Base-by-base conservation (phyloP, 306 rosid genomes). In the Ammopiptanthus mongolicus region DNA sequence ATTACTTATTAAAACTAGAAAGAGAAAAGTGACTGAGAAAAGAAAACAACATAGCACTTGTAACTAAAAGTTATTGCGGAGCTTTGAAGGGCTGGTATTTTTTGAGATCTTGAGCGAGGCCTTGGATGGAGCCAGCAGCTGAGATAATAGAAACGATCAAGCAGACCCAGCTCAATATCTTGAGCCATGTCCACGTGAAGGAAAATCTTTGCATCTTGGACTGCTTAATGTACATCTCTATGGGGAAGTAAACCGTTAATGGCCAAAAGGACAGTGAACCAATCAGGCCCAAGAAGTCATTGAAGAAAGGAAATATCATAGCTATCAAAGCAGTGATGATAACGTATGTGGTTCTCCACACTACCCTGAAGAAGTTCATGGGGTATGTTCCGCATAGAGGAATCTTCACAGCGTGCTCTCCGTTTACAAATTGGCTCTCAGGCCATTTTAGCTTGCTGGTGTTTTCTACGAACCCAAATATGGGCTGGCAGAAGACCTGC, bases 181-280 rank as follows among this genome's bases (percentile, higher is more conserved):
- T 89, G 59, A 90, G 90, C 99, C 95, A 92, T 22, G 71, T 88
- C 98, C 99, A 92, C 0, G 97, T 90, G 87, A 86, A 87, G 17
- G 98, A 86, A 71, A 76, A 88, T 66, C 62, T 90, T 5, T 74
- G 84, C 67, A 87, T 78, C 48, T 96, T 89, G 7, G 98, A 42
- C 75, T 88, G 92, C 57, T 90, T 88, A 2, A 96, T 90, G 90
- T 96, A 93, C 99, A 92, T 90, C 82, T 96, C 99, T 17, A 90
- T 73, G 18, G 99, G 99, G 79, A 96, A 96, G 76, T 86, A 96
- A 39, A 96, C 97, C 0, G 98, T 92, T 78, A 96, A 31, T 33
- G 98, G 99, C 93, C 93, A 96, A 50, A 96, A 96, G 0, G 99
- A 92, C 3, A 89, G 78, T 51, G 99, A 96, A 48, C 99, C 98